Percentiles rank a stretch among this genome's conserved stretches.
Conservation (phyloP, 1,284 basidiomycete species). For the Thelephora terrestris region DNA sequence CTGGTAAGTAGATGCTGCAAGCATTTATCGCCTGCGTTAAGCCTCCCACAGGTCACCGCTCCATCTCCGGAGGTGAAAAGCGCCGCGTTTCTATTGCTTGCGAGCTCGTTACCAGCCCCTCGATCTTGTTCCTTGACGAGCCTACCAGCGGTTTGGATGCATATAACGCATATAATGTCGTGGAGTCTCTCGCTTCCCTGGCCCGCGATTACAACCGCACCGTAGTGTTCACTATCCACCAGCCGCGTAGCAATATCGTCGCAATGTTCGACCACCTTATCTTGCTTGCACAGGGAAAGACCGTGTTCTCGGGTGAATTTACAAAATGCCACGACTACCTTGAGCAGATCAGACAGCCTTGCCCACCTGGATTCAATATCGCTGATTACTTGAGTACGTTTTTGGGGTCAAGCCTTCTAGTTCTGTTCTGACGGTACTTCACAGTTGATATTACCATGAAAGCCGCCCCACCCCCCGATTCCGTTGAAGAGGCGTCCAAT, state of each 20-base stretch:
- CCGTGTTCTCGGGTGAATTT: constrained; percentile 77
- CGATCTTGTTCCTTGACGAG: constrained; percentile 93
- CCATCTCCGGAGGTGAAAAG: constrained; percentile 95
- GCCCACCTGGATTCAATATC: constrained; percentile 94
- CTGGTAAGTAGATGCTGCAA: constrained; percentile 36
- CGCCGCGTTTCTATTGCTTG: constrained; percentile 95
- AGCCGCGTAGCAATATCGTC: constrained; percentile 97
- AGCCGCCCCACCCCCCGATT: constrained; percentile 26
- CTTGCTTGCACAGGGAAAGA: constrained; percentile 74
- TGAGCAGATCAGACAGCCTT: constrained; percentile 66
- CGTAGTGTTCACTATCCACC: constrained; percentile 95
- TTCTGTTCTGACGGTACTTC: constrained; percentile 1
- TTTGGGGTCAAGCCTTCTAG: not conserved
- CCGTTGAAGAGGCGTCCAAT: no score
- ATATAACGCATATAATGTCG: constrained; percentile 91
- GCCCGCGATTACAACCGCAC: constrained; percentile 90
- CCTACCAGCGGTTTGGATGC: constrained; percentile 93
- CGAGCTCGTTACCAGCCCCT: constrained; percentile 93
- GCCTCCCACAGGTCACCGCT: constrained; percentile 49
- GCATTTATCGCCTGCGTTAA: not conserved
- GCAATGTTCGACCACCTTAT: constrained; percentile 89
- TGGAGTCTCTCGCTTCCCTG: constrained; percentile 80
- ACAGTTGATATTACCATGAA: constrained; percentile 83
- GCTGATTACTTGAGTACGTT: constrained; percentile 86
- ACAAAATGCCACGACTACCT: constrained; percentile 75